Conservation (phyloP, 495 filamentous ascomycete species). For the Penicillium maclennaniae region DNA sequence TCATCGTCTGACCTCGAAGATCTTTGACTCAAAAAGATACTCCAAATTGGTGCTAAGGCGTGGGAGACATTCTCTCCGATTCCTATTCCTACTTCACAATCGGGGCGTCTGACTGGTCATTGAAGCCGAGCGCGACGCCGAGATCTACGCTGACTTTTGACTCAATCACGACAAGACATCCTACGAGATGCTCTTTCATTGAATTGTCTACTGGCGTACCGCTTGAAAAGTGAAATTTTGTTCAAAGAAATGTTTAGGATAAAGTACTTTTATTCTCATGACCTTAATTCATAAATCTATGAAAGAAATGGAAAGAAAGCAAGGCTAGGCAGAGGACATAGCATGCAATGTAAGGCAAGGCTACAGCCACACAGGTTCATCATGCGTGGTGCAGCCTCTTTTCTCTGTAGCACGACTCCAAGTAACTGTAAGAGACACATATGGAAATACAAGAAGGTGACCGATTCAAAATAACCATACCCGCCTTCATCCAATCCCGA, state of each 20-base stretch:
- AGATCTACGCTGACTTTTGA: neutral
- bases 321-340: constrained; percentile 38
- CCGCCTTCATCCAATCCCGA: constrained; percentile 16
- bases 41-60: neutral
- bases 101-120: neutral
- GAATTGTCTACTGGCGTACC: neutral
- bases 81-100: neutral
- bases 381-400: constrained; percentile 32
- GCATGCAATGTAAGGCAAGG: constrained; percentile 27
- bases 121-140: neutral
- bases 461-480: constrained; percentile 8
- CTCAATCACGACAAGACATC: neutral
- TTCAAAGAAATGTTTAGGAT: neutral
- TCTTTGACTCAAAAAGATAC: neutral
- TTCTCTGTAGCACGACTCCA: constrained; percentile 27
- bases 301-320: constrained; percentile 38
- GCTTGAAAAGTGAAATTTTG: neutral
- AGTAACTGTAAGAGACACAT: constrained; percentile 21
- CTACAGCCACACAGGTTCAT: constrained; percentile 29
- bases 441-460: constrained; percentile 10
- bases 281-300: constrained; percentile 44
- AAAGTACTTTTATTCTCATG: constrained; percentile 37
- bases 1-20: too few relatives aligned
- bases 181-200: too few relatives aligned
- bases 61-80: neutral